Percentiles rank a stretch among this genome's conserved stretches.
These are phyloP conservation scores for Salix suchowensis DNA, from an alignment of 345 rosid genomes.

Conservation along the genomic window DNA sequence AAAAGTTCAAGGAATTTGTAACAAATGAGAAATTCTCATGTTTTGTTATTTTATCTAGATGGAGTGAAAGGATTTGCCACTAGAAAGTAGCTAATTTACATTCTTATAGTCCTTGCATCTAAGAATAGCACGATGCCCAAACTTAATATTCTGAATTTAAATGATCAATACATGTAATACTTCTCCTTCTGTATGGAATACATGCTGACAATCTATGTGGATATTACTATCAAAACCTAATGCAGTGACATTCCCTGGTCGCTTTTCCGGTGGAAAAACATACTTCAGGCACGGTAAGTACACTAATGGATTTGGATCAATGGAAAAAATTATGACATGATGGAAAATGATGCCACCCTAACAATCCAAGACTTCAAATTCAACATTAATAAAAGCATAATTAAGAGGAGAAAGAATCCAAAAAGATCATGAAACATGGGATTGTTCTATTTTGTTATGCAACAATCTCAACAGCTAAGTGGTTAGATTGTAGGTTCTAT, in stretches of 20 bases:
- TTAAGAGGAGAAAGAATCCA: too few species aligned
- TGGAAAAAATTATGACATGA: too few species aligned
- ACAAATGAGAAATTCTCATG: neutral
- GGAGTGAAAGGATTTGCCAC: neutral
- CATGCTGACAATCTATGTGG: neutral
- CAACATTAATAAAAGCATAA: too few species aligned
- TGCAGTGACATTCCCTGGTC: conserved; percentile 15
- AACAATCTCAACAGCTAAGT: too few species aligned
- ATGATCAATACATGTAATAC: neutral
- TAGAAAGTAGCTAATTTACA: neutral
- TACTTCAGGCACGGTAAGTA: neutral
- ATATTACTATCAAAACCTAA: neutral
- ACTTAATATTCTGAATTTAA: neutral
- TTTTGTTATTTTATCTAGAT: neutral
- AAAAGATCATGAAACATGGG: too few species aligned
- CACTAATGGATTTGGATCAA: neutral
- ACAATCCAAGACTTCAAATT: too few species aligned
- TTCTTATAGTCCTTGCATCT: neutral
- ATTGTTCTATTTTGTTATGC: too few species aligned
- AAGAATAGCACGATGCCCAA: neutral
- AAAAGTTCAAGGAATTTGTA: neutral
- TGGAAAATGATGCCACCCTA: too few species aligned
- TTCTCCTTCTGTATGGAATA: neutral
- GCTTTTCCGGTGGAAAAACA: conserved; percentile 22
- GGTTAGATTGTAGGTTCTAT: too few species aligned